These are phyloP conservation scores for Lentinula raphanica DNA, from an alignment of 768 basidiomycete species.

Conservation along the genomic window DNA sequence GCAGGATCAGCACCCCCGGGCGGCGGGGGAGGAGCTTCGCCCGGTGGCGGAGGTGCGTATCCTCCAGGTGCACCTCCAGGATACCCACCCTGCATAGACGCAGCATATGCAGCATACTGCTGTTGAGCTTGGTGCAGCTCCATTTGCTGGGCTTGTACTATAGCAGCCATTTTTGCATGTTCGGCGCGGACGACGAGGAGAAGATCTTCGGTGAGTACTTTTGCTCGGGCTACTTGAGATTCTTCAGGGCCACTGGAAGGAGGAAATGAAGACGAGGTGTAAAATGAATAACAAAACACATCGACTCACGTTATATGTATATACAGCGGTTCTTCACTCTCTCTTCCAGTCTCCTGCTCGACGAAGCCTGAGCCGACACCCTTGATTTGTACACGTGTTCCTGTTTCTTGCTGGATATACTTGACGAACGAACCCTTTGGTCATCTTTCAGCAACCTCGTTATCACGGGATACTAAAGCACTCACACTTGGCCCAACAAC, in stretches of 20 bases:
- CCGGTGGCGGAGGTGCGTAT: slow-evolving; percentile 45
- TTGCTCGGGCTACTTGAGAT: slow-evolving; percentile 79
- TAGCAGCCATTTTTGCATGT: slow-evolving; percentile 71
- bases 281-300: slow-evolving; percentile 12
- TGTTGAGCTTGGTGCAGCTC: slow-evolving; percentile 75
- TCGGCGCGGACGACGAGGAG: slow-evolving; percentile 84
- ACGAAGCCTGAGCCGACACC: slow-evolving; percentile 93
- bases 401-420: slow-evolving; percentile 95
- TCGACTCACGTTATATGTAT: slow-evolving; percentile 85
- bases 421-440: slow-evolving; percentile 92
- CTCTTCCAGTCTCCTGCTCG: slow-evolving; percentile 83
- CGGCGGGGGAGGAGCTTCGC: slow-evolving; percentile 45
- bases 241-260: slow-evolving; percentile 69
- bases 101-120: slow-evolving; percentile 72
- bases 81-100: slow-evolving; percentile 44
- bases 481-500: slow-evolving; percentile 90
- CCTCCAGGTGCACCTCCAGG: slow-evolving; percentile 15
- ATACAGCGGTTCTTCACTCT: slow-evolving; percentile 86
- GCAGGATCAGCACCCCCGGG: slow-evolving; percentile 38
- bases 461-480: slow-evolving; percentile 4
- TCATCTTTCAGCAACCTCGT: neutral
- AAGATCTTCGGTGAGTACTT: slow-evolving; percentile 83
- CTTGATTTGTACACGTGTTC: slow-evolving; percentile 95
- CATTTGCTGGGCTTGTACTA: slow-evolving; percentile 74
- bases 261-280: slow-evolving; percentile 2